Base-by-base conservation (phyloP, 306 rosid species). In the Dalbergia cultrata region DNA sequence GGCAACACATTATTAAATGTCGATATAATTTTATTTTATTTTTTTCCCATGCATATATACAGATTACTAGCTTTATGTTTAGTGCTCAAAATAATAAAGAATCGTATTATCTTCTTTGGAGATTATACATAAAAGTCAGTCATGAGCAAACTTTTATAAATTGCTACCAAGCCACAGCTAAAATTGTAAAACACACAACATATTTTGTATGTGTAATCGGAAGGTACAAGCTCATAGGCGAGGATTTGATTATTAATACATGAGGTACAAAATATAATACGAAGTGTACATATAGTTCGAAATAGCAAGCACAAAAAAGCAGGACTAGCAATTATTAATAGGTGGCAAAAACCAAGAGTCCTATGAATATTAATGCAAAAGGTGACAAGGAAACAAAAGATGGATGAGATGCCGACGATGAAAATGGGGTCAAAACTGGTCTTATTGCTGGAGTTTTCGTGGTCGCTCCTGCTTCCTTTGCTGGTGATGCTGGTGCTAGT, bases 381-480 rank as follows among this genome's bases (percentile, higher is more conserved):
- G 83, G 61, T 47, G 86, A 74, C 9, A 77, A 74, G 18, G 77
- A 75, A 66, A 74, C 69, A 73, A n/a, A 31, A 17, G 90, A 72
- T 33, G 62, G 60, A 70, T 75, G 56, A 59, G 90, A 84, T 3
- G 86, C 35, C 1, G 83, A 53, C 0, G 83, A 53, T 52, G 74
- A 69, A 70, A 11, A n/a, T 31, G 92, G 86, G 34, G 75, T 85
- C 57, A 85, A 76, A 43, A 80, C 75, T 45, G 88, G 83, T 70
- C 83, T 76, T 6, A 83, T 85, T 49, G 78, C 65, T 11, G 87
- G 37, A 72, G 65, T 59, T 54, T 8, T 33, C 17, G 87, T 50
- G 0, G 84, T 83, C 0, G 83, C 71, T 83, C 79, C 88, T 44
- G 79, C 45, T 72, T 83, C 86, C 16, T n/a, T 3, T 26, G 31